Conservation (phyloP, 2,329 filamentous ascomycete species). For the Fusarium subtropicale region DNA sequence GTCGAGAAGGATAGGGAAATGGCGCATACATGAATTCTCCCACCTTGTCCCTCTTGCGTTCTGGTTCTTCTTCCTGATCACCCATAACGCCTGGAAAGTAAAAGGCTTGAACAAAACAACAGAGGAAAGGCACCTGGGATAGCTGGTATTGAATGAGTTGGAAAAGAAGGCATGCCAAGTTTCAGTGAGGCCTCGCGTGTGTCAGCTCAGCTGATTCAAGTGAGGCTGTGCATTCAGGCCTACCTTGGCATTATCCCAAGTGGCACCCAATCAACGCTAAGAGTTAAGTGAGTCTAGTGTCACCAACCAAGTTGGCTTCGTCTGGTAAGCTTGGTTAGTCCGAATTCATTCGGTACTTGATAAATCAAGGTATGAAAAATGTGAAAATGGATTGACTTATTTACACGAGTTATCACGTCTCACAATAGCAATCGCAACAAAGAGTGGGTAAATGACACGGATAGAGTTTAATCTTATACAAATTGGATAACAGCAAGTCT, state of each 20-base stretch:
- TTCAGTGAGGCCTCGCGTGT: slow-evolving; percentile 13
- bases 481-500: too few relatives aligned
- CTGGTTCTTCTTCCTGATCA: slow-evolving; percentile 33
- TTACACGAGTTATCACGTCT: neutral
- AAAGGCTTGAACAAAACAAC: neutral
- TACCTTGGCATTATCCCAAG: neutral
- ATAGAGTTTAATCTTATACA: too few relatives aligned
- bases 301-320: neutral
- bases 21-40: slow-evolving; percentile 50
- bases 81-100: slow-evolving; percentile 5
- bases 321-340: neutral
- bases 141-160: neutral
- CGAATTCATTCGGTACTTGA: neutral
- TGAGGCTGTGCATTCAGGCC: slow-evolving; percentile 23
- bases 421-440: neutral
- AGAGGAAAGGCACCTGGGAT: too few relatives aligned
- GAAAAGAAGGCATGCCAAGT: neutral
- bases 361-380: neutral
- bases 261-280: slow-evolving; percentile 9
- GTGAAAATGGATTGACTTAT: neutral
- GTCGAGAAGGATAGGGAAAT: slow-evolving; percentile 19
- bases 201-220: slow-evolving; percentile 27
- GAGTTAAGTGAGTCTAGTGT: neutral
- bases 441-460: neutral
- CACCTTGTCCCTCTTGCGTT: slow-evolving; percentile 50